Evolutionary conservation across 345 rosid genomes (phyloP).

Genomic region (Cardamine occulta): DNA sequence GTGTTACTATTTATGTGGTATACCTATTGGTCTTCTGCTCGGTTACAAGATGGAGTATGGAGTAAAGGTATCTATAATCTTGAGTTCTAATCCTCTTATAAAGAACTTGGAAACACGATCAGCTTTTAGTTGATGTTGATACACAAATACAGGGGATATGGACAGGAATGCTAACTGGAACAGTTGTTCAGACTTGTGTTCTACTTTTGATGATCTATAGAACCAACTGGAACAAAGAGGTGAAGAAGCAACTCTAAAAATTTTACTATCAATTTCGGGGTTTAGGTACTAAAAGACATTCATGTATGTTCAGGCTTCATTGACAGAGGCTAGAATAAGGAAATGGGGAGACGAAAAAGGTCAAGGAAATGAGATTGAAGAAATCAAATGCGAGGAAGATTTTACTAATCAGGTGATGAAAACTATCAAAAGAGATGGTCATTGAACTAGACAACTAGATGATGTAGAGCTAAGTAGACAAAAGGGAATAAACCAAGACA

Average conservation of each 20-base stretch:
- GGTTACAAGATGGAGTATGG: constrained; percentile 60
- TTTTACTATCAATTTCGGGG: background rate
- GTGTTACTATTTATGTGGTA: constrained; percentile 64
- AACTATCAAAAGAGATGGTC: background rate
- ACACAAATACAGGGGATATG: constrained; percentile 52
- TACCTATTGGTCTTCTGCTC: constrained; percentile 62
- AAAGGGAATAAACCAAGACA: no score
- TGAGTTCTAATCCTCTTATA: background rate
- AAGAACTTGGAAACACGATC: background rate
- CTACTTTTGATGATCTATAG: constrained; percentile 51
- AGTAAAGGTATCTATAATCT: constrained; percentile 47
- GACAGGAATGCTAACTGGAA: constrained; percentile 59
- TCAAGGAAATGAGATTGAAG: background rate
- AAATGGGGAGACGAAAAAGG: constrained; percentile 54
- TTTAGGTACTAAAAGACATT: background rate
- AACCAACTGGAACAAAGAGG: constrained; percentile 66
- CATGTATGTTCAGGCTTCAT: constrained; percentile 54
- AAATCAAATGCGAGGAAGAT: background rate
- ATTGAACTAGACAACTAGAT: background rate
- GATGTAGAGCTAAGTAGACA: no score
- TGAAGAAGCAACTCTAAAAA: background rate
- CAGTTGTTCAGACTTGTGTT: constrained; percentile 47
- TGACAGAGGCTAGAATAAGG: constrained; percentile 56
- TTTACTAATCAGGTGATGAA: background rate
- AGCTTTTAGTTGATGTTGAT: no score